Percentiles rank a stretch among this genome's conserved stretches.
Evolutionary conservation across 805 yeast genomes (phyloP).

Genomic region (Isabelozyma rhagii): DNA sequence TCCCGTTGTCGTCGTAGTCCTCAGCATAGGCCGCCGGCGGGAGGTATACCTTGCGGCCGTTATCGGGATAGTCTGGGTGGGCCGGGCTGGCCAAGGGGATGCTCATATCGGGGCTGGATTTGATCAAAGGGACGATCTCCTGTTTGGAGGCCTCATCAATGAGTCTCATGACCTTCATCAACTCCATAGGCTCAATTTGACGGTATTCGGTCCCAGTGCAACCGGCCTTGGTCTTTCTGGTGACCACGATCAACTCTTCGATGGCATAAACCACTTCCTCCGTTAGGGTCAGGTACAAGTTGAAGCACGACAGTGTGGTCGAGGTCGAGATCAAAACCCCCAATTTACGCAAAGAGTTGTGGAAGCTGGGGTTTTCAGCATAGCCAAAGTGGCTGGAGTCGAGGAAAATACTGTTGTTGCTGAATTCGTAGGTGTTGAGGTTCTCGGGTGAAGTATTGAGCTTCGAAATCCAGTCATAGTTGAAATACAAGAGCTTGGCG

Average conservation of each 20-base stretch:
- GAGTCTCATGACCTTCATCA: conserved; percentile 6
- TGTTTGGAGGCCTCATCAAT: conserved; percentile 4
- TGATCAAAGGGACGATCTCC: not conserved
- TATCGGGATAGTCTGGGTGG: not conserved
- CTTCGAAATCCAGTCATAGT: conserved; percentile 1
- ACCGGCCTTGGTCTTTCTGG: not conserved
- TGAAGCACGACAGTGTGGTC: not conserved
- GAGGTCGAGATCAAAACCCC: conserved; percentile 1
- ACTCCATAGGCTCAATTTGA: not conserved
- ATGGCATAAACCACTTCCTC: conserved; percentile 1
- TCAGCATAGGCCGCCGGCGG: not conserved
- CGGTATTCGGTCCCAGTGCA: not conserved
- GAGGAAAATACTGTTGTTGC: not conserved
- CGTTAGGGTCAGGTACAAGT: not conserved
- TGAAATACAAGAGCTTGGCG: not conserved
- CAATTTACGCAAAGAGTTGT: not conserved
- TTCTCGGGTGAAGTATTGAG: not conserved
- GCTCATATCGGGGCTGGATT: not conserved
- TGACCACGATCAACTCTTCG: not conserved
- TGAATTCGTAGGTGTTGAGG: not conserved
- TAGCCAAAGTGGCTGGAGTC: not conserved
- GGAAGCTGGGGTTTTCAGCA: not conserved
- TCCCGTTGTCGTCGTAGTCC: not conserved
- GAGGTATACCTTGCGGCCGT: conserved; percentile 1
- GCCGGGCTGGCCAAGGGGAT: not conserved